phyloP scores from a whole-genome alignment of 139 green algal species.

The Spirogloea muscicola region DNA sequence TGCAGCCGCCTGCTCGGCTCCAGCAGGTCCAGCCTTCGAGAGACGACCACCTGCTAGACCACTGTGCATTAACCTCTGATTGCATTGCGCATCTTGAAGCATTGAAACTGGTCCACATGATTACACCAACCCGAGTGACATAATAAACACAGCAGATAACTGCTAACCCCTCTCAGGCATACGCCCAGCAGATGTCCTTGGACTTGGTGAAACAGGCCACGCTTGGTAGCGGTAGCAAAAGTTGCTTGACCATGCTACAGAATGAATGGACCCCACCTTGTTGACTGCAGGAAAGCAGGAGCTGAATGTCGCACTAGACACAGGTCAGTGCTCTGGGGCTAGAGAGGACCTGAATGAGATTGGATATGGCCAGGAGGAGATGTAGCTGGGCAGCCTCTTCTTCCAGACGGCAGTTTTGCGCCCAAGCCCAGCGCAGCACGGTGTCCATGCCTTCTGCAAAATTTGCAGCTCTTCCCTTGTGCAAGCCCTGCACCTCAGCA shows the following conservation, averaged over 20 bases:
- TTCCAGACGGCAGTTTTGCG: constrained; percentile 18
- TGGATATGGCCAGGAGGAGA: constrained; percentile 9
- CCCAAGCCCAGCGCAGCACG: constrained; percentile 17
- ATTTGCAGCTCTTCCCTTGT: too few relatives aligned
- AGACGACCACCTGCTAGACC: constrained; percentile 22
- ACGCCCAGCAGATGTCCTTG: background rate
- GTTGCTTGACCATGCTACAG: background rate
- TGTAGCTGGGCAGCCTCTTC: constrained; percentile 38
- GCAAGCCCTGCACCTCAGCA: too few relatives aligned
- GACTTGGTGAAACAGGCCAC: background rate
- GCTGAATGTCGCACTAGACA: too few relatives aligned
- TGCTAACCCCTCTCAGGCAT: background rate
- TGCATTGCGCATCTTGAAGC: too few relatives aligned
- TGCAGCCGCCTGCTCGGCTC: background rate
- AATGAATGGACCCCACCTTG: too few relatives aligned
- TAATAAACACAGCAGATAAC: background rate
- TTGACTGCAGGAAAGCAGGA: too few relatives aligned
- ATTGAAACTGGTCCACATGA: too few relatives aligned
- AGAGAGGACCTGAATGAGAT: constrained; percentile 26
- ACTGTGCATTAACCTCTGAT: too few relatives aligned
- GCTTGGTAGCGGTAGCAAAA: background rate
- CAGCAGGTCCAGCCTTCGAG: constrained; percentile 23
- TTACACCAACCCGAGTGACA: background rate
- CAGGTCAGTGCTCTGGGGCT: background rate
- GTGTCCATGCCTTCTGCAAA: too few relatives aligned